A percentile compares a stretch with the other conserved stretches of the same genome.
Conservation (phyloP, 164 flowering plant genomes). For the Magnolia changhungtana region DNA sequence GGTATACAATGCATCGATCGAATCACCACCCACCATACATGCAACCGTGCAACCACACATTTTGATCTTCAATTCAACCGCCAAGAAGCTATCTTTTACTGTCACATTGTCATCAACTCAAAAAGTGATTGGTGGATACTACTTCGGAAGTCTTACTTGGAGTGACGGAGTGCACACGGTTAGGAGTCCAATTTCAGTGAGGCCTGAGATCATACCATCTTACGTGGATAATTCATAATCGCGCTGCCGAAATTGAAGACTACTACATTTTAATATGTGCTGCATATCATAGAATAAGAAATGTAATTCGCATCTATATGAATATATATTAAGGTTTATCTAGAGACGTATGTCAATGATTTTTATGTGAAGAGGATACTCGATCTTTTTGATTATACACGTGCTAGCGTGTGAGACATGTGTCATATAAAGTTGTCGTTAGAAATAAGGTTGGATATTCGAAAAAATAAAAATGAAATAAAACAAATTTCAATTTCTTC, state of each 20-base stretch:
- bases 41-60: constrained; percentile 40
- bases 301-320: background rate
- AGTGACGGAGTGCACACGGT: constrained; percentile 25
- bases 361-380: no score
- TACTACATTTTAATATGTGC: background rate
- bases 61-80: constrained; percentile 38
- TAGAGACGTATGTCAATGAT: no score
- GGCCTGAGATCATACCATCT: constrained; percentile 4
- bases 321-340: no score
- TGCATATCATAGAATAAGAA: background rate
- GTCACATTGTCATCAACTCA: constrained; percentile 27
- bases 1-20: constrained; percentile 22
- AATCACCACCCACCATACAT: constrained; percentile 37
- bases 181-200: constrained; percentile 31
- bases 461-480: no score
- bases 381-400: no score
- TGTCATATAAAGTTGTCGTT: no score
- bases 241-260: background rate
- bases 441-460: no score
- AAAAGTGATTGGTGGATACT: constrained; percentile 36
- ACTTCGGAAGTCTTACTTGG: constrained; percentile 53
- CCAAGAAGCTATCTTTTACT: constrained; percentile 31
- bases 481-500: no score
- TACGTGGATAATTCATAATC: background rate
- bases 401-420: no score